Percentiles rank a stretch among this genome's conserved stretches.
Evolutionary conservation across 164 flowering plant genomes (phyloP).

Genomic region (Liriodendron chinense): DNA sequence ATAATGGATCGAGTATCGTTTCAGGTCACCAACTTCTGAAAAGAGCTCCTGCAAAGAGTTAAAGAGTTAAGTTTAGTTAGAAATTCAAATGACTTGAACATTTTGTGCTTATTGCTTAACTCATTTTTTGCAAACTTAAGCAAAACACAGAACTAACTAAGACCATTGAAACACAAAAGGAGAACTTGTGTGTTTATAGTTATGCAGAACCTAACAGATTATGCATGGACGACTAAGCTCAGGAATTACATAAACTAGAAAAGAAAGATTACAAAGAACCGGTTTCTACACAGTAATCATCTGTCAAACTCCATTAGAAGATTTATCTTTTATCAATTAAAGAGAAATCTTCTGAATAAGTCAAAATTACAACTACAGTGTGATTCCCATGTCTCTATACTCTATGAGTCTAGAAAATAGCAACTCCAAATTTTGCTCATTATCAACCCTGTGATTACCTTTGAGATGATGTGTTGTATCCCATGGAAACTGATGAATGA

Average conservation of each 20-base stretch:
- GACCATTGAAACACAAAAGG: not conserved
- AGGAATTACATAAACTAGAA: not conserved
- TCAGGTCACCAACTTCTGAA: conserved; percentile 90
- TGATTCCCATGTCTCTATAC: not conserved
- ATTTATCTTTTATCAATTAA: not conserved
- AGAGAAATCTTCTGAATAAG: not conserved
- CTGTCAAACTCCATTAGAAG: not conserved
- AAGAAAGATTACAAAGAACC: not conserved
- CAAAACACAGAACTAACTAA: not conserved
- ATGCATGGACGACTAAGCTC: not conserved
- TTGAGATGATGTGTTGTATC: not conserved
- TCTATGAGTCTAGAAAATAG: not conserved
- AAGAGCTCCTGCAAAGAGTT: conserved; percentile 65
- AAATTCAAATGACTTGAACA: not conserved
- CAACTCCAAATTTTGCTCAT: not conserved
- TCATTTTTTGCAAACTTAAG: not conserved
- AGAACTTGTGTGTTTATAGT: not conserved
- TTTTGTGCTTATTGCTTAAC: not conserved
- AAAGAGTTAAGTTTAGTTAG: not conserved
- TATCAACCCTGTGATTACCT: not conserved
- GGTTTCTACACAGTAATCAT: not conserved
- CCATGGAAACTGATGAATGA: not conserved
- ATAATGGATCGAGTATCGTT: conserved; percentile 68
- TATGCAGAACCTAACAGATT: not conserved
- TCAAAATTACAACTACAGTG: not conserved